Evolutionary conservation across 371 early-diverging fungal genomes (phyloP), one percentile per base, ranked within the genome.

Genomic region (Neoconidiobolus thromboides): DNA sequence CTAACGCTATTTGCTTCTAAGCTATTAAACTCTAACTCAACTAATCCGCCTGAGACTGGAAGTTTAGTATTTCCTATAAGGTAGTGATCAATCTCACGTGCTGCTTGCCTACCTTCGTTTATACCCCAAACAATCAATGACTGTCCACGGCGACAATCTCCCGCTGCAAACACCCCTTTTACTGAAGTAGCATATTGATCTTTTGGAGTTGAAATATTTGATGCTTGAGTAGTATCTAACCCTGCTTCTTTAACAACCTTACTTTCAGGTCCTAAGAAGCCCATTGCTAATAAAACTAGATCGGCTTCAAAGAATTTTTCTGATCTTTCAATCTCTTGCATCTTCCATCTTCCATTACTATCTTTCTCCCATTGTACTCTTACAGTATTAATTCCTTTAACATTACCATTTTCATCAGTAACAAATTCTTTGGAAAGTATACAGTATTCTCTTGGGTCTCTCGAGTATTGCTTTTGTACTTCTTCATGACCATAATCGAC

Each of bases 401-500:
- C 82, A 53, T 77, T 76, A 59, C 86, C 89, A 15, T 81, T 76
- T 47, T 80, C 84, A 69, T 89, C 82, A 26, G 83, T 75, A n/a
- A 93, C 80, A 65, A 96, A 94, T 70, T 90, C 87, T 78, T 91
- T 93, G 68, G 91, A 86, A 12, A 93, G 77, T 43, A 93, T 78
- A 70, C 84, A 83, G 76, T 88, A 96, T 73, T 88, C 85, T 65
- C 97, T 85, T 53, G 97, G 97, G 67, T 96, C 95, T 59, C 80
- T 80, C 60, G 93, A 93, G 72, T 83, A 85, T 53, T 86, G 83
- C n/a, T 75, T 69, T 41, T 80, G 74, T 7, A 88, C 92, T 65
- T 96, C 97, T 37, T 82, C 78, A 69, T 96, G 97, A 57, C 97
- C 97, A 63, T 94, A 94, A 70, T 96, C 94, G 14, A 93, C 83